A percentile compares a stretch with the other conserved stretches of the same genome.
Evolutionary conservation across 73 alveolate genomes (phyloP).

Genomic region (Paramecium caudatum): DNA sequence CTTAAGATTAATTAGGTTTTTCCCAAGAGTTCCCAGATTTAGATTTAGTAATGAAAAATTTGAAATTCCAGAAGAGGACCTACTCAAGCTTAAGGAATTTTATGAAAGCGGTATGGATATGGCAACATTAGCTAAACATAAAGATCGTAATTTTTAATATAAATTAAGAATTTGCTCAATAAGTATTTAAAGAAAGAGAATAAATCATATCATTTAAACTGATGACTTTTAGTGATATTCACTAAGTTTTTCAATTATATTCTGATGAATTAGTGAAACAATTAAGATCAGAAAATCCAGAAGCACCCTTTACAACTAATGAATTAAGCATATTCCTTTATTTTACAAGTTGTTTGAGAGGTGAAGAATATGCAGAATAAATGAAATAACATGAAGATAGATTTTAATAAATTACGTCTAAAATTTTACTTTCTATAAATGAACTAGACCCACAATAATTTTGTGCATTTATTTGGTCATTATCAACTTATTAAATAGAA

Average conservation of each 20-base stretch:
- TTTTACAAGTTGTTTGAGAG: constrained; percentile 37
- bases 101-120: background rate
- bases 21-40: background rate
- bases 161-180: background rate
- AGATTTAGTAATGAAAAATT: constrained; percentile 48
- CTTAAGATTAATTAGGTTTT: constrained; percentile 7
- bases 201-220: constrained; percentile 46
- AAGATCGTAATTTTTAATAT: constrained; percentile 5
- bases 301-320: constrained; percentile 22
- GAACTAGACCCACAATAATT: constrained; percentile 27
- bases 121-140: background rate
- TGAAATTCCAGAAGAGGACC: constrained; percentile 27
- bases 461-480: constrained; percentile 59
- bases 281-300: background rate
- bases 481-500: constrained; percentile 22
- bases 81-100: background rate
- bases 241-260: constrained; percentile 15
- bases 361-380: constrained; percentile 46
- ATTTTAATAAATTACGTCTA: constrained; percentile 8
- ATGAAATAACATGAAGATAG: constrained; percentile 7
- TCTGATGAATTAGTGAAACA: background rate
- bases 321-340: constrained; percentile 42
- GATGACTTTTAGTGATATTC: background rate
- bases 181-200: constrained; percentile 60
- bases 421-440: background rate